phyloP scores from a whole-genome alignment of 306 rosid genomes.

The Bauhinia variegata region DNA sequence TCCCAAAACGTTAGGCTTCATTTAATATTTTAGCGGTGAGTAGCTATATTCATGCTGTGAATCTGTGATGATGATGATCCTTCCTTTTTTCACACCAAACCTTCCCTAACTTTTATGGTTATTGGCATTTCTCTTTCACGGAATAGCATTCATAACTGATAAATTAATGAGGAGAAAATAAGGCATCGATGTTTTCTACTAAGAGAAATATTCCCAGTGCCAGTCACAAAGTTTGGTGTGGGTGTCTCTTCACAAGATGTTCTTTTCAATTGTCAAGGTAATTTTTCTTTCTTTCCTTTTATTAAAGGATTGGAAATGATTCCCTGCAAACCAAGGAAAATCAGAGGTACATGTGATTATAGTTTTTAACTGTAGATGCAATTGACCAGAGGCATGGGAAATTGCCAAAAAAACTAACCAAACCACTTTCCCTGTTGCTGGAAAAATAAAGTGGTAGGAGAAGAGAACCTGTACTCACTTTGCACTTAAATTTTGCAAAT shows the following conservation, averaged over 20 bases:
- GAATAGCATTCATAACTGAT: not conserved
- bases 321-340: not conserved
- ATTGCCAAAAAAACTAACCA: not conserved
- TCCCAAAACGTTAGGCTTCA: constrained; percentile 18
- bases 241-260: too few relatives aligned
- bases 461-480: too few relatives aligned
- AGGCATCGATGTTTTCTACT: too few relatives aligned
- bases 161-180: too few relatives aligned
- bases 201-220: too few relatives aligned
- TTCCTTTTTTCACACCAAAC: not conserved
- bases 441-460: not conserved
- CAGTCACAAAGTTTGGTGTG: not conserved
- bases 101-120: not conserved
- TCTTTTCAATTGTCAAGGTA: too few relatives aligned
- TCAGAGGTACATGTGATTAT: constrained; percentile 4
- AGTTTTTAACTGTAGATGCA: not conserved
- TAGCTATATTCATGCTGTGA: not conserved
- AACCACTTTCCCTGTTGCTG: not conserved
- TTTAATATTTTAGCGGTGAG: constrained; percentile 16
- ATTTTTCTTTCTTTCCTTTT: too few relatives aligned
- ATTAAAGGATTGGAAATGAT: not conserved
- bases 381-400: not conserved
- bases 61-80: not conserved
- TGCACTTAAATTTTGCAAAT: too few relatives aligned
- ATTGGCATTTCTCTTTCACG: constrained; percentile 12